Evolutionary conservation across 2,329 filamentous ascomycete species (phyloP), one percentile per base, ranked within the genome.

Genomic region (Thelonectria rubi): DNA sequence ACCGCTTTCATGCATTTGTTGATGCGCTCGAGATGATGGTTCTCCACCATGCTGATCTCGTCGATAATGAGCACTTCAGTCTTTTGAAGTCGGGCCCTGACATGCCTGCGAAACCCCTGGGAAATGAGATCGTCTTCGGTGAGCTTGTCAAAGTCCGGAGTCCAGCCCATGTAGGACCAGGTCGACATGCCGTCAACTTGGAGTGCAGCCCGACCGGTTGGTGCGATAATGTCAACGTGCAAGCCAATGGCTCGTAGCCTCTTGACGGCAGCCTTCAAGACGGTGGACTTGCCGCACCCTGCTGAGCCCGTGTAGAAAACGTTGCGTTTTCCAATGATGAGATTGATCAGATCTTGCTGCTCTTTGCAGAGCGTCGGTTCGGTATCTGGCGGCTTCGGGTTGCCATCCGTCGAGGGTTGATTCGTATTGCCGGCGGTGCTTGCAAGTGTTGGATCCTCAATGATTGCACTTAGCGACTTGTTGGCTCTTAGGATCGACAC

Each of bases 251-350:
- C 21, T 14, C 39, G 3, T 1, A 74, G 59, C 26, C 18, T 62
- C 20, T 48, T 21, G 0, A 72, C 65, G 0, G 69, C 69, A 5
- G 65, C 65, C 24, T 68, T 69, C 1, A 74, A 34, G 1, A 70
- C 70, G 2, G 70, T 73, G 0, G 72, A 75, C 17, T 75, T 75
- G 5, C 72, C 73, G 5, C 63, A 72, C 0, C 87, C 87, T 14
- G 87, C 88, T 0, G 85, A 86, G 9, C 88, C 87, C 0, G 86
- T 89, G 66, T 85, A 89, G 69, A 89, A 90, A 10, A 89, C 84
- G 55, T 89, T 89, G 2, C 69, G 63, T 0, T 86, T 84, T 3
- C 74, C 75, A 3, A 79, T 60, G 24, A 88, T 85, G 0, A 85
- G 73, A 1, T 86, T 74, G 15, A 74, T 26, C 1, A 74, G 39